Evolutionary conservation across 2,329 filamentous ascomycete genomes (phyloP).

Genomic region (Fusarium buharicum): DNA sequence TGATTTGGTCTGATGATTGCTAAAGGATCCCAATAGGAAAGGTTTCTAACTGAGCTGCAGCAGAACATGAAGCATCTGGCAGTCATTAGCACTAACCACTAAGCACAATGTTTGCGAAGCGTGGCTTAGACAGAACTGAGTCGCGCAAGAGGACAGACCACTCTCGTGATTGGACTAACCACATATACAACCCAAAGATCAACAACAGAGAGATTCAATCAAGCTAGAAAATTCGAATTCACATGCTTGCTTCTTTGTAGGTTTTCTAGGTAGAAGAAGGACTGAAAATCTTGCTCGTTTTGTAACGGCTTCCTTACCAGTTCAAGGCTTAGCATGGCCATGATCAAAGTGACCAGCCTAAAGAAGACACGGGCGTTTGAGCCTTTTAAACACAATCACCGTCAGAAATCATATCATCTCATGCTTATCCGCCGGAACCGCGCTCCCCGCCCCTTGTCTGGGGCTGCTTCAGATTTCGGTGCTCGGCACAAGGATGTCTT

Average conservation of each 20-base stretch:
- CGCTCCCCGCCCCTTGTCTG: neutral
- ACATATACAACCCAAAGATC: no score
- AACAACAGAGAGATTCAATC: no score
- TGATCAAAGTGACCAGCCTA: neutral
- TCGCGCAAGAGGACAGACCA: no score
- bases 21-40: neutral
- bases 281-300: neutral
- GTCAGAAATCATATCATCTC: constrained; percentile 3
- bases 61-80: neutral
- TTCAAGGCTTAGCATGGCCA: neutral
- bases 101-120: no score
- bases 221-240: no score
- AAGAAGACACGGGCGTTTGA: neutral
- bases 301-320: neutral
- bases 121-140: no score
- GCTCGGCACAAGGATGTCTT: constrained; percentile 4
- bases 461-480: neutral
- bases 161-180: no score
- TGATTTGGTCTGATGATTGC: neutral
- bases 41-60: no score
- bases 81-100: no score
- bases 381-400: neutral
- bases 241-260: neutral
- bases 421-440: constrained; percentile 4
- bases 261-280: neutral